Evolutionary conservation across 1,139 yeast genomes (phyloP).

Genomic region (Pichia sp.): DNA sequence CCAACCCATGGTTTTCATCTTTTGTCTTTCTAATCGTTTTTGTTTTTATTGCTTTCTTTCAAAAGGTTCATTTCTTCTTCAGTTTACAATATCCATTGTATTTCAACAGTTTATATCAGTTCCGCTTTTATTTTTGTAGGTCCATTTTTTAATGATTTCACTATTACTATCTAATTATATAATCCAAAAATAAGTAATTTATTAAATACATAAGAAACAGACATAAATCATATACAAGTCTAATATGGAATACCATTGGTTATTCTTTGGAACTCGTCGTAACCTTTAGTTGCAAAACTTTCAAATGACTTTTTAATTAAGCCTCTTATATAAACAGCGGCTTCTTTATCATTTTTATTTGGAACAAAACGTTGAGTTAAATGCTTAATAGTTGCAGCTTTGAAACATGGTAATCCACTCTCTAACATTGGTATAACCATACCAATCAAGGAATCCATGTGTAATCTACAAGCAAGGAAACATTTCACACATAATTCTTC

Average conservation of each 20-base stretch:
- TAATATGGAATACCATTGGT: constrained; percentile 95
- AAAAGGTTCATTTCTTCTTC: too few species aligned
- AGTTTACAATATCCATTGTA: too few species aligned
- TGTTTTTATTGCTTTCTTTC: too few species aligned
- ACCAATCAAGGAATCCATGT: constrained; percentile 78
- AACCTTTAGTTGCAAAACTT: constrained; percentile 85
- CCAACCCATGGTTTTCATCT: background rate
- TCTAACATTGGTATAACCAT: constrained; percentile 91
- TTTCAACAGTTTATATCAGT: too few species aligned
- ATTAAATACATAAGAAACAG: too few species aligned
- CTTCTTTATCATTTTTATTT: constrained; percentile 74
- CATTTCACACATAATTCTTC: constrained; percentile 94
- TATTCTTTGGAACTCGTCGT: constrained; percentile 93
- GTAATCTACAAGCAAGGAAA: constrained; percentile 81
- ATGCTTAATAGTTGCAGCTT: constrained; percentile 73
- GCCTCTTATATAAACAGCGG: constrained; percentile 68
- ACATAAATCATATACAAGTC: background rate
- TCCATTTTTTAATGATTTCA: too few species aligned
- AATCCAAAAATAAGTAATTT: too few species aligned
- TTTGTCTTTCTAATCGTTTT: background rate
- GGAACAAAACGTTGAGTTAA: constrained; percentile 77
- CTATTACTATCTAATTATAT: too few species aligned
- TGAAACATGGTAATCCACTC: constrained; percentile 94
- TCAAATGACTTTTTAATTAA: constrained; percentile 80
- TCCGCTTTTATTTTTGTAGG: too few species aligned